Base-by-base conservation (phyloP, 257 asterid genomes). In the Solanum etuberosum region DNA sequence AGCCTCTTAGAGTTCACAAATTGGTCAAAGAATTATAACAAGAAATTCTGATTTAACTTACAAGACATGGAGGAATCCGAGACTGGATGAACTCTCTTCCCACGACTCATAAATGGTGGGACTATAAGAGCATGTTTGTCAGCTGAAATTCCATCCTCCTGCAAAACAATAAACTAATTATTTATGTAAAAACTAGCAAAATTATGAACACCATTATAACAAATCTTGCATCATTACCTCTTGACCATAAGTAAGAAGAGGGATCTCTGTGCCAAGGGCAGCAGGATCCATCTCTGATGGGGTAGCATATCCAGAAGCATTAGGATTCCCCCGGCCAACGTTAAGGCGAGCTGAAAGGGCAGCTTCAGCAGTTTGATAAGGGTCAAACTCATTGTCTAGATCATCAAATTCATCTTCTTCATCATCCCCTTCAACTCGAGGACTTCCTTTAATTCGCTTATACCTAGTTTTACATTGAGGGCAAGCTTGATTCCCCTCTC, bases 381-480 rank as follows among this genome's bases (percentile, higher is more conserved):
- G 93, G 85, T 97, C 97, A 43, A 95, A 94, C 72, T 97, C 99
- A 83, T 94, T 89, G 61, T 97, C 99, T 92, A 97, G 89, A 93
- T 97, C 98, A 88, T 97, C 99, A 88, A 94, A 97, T 73, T 95
- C 99, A 42, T 97, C 98, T 87, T 97, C 99, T 46, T 97, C 99
- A 70, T 97, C 99, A 86, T 97, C 99, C 5, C 99, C 99, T 83
- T 97, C 98, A 6, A 97, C 99, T 82, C 98, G 90, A 2, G 98
- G 98, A 89, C 99, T 92, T 90, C 99, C 99, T 91, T 94, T 97
- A 21, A 97, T 88, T 34, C 98, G 97, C 91, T 95, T 97, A 95
- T 84, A 97, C 92, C 99, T 87, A 87, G 99, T 97, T 92, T 95
- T 97, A 93, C 99, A 97, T 88, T 97, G 99, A 90, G 99, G 99